Conservation (phyloP, 2,329 filamentous ascomycete genomes). For the Raffaelea deltoideospora region DNA sequence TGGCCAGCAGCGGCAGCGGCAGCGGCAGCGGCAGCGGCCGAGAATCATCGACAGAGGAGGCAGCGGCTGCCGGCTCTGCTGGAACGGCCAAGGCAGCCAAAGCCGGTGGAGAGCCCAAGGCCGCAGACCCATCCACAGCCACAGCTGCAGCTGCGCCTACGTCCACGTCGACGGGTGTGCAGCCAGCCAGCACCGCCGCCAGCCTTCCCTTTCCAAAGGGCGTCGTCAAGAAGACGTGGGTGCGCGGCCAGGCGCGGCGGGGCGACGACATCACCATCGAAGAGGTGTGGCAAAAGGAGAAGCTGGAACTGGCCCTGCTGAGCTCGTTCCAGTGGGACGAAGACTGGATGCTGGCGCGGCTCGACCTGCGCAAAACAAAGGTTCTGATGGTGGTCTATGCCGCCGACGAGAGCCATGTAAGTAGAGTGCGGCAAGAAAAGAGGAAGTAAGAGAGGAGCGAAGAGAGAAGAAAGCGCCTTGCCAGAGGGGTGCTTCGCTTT, state of each 20-base stretch:
- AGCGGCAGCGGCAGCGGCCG: slow-evolving; percentile 2
- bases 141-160: background rate
- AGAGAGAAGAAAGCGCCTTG: too few relatives aligned
- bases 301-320: slow-evolving; percentile 62
- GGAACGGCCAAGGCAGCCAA: too few relatives aligned
- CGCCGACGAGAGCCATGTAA: slow-evolving; percentile 33
- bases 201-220: slow-evolving; percentile 37
- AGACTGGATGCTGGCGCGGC: slow-evolving; percentile 61
- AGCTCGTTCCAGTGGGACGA: slow-evolving; percentile 82
- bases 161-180: background rate
- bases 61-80: too few relatives aligned
- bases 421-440: too few relatives aligned
- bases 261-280: slow-evolving; percentile 73
- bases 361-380: slow-evolving; percentile 45
- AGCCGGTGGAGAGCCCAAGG: too few relatives aligned
- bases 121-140: too few relatives aligned
- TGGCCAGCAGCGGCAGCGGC: slow-evolving; percentile 42
- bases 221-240: slow-evolving; percentile 70
- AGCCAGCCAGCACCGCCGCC: background rate
- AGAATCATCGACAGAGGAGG: background rate
- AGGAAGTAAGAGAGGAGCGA: too few relatives aligned
- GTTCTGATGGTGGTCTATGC: slow-evolving; percentile 47
- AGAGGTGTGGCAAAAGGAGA: slow-evolving; percentile 61
- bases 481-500: slow-evolving; percentile 11
- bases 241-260: slow-evolving; percentile 41